Base-by-base conservation (phyloP, 2,329 filamentous ascomycete species). In the Sarocladium oryzae region DNA sequence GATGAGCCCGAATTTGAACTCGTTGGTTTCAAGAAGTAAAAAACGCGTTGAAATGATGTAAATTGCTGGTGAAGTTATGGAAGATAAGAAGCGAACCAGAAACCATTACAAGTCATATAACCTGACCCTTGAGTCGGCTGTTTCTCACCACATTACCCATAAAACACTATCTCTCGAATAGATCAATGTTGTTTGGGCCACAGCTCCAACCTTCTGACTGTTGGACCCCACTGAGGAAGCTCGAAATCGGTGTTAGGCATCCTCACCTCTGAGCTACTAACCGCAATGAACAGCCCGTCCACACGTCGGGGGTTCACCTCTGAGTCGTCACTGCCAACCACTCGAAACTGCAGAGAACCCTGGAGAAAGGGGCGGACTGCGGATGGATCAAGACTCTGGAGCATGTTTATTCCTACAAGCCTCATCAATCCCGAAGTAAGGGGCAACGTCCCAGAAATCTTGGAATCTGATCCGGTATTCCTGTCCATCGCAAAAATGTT, bases 401-500 rank as follows among this genome's bases (percentile, higher is more conserved):
- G 53, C 13, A 57, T 57, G 5, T 68, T 66, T 0, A 58, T 58
- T 1, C 61, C 61, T 3, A 77, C 64, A 59, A 71, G 66, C 43
- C 69, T 66, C 55, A 76, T 64, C 50, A 82, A 59, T 3, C 71
- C 69, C 6, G 69, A 68, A 2, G 78, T 81, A 55, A 82, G 58
- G 1, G 78, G 78, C 11, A 79, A 63, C 0, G 76, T 74, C 1
- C 77, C 75, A 1, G 75, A 70, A 15, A 77, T 67, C 48, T 67
- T 66, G 24, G 61, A 62, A 8, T 58, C 50, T 0, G 63, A 65
- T 36, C 60, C 65, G 21, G 62, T 64, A 53, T 60, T 63, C 18
- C 63, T 60, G 26, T 62, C 60, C 64, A 71, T 70, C 16, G 75
- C 68, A 55, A 83, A 81, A 13, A 82, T 69, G 15, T 76, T 78